Evolutionary conservation across 2,329 filamentous ascomycete genomes (phyloP), one percentile per base, ranked within the genome.

Genomic region (Pseudogymnoascus sp.): DNA sequence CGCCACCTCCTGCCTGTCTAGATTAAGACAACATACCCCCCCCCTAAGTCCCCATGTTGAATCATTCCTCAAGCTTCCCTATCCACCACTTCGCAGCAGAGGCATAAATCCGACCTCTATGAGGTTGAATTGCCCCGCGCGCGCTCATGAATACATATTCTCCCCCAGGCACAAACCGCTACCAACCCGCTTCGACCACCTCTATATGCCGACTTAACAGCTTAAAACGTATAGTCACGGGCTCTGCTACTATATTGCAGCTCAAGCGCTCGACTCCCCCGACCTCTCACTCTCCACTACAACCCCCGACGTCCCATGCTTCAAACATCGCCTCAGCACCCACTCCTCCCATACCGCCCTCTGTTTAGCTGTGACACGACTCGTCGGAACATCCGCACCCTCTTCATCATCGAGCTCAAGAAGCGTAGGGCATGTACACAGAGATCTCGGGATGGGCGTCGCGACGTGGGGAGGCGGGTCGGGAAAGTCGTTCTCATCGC

Each of bases 311-410:
- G 55, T 60, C 55, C 68, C 66, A 59, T 69, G 67, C 18, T 48
- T 61, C 18, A 37, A 31, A 71, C 80, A 82, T 64, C 76, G 71
- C 55, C 78, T 72, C 10, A 82, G 68, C 10, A 80, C 78, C 81
- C 81, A 84, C 66, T 77, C 77, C 69, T 84, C 80, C 81, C 80
- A 83, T 60, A 77, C 73, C 66, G 82, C 82, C 60, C 81, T 75
- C 66, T 82, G 79, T 36, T 71, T 67, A 64, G 77, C 76, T n/a
- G 73, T 75, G 4, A 82, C 79, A 39, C 69, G 70, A 3, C 72
- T 63, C 0, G 80, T 80, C 65, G 82, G 75, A 65, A 83, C 81
- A 13, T 73, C 75, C 5, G 82, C 69, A 21, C 76, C 74, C 27
- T 65, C 61, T 45, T 62, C 58, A 13, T 59, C 45, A 59, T 61